phyloP scores from a whole-genome alignment of 2,329 filamentous ascomycete genomes.

The Sporothrix globosa region DNA sequence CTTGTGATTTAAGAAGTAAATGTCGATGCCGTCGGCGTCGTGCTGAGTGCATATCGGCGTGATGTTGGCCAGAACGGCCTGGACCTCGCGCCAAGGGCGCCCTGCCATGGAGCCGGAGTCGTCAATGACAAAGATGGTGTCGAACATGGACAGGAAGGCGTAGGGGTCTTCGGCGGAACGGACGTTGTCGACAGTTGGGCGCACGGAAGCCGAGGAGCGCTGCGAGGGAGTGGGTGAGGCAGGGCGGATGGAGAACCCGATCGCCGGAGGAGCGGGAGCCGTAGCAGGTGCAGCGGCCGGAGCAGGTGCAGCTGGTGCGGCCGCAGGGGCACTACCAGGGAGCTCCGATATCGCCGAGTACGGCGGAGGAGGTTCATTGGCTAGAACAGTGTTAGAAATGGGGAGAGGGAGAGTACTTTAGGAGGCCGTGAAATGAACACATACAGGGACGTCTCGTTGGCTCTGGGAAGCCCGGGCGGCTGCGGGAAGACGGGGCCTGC shows the following conservation, averaged over 20 bases:
- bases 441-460: constrained; percentile 36
- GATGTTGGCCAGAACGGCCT: constrained; percentile 70
- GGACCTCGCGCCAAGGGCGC: constrained; percentile 74
- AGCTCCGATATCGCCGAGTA: constrained; percentile 34
- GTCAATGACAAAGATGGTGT: constrained; percentile 89
- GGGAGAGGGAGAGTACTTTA: neutral
- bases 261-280: neutral
- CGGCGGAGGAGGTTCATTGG: constrained; percentile 45
- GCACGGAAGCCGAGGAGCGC: constrained; percentile 32
- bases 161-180: constrained; percentile 66
- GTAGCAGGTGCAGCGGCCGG: constrained; percentile 33
- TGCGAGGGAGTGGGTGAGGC: constrained; percentile 39
- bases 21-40: constrained; percentile 83
- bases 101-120: constrained; percentile 88
- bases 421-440: neutral
- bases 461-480: constrained; percentile 36
- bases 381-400: constrained; percentile 11
- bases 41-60: constrained; percentile 78
- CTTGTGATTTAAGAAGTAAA: constrained; percentile 84
- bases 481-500: constrained; percentile 7
- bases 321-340: neutral
- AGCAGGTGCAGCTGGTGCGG: neutral
- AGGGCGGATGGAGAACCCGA: constrained; percentile 25
- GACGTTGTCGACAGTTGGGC: constrained; percentile 39
- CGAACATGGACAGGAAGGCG: constrained; percentile 75